Evolutionary conservation across 345 rosid species (phyloP).

Genomic region (Jatropha curcas): DNA sequence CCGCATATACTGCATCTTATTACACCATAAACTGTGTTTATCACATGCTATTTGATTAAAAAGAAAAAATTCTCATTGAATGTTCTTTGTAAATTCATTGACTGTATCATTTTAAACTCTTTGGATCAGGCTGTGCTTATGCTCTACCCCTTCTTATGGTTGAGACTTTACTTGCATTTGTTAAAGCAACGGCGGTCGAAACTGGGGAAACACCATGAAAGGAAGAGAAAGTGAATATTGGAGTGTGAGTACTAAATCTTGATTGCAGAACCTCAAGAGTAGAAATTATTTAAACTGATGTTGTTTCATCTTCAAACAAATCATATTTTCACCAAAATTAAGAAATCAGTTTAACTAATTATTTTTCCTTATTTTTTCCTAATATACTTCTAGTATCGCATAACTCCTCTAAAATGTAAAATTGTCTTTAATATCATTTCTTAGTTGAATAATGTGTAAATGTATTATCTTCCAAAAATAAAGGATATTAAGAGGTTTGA

Average conservation of each 20-base stretch:
- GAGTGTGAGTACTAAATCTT: no score
- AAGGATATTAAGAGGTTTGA: no score
- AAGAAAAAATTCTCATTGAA: not conserved
- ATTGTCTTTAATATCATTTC: no score
- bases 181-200: constrained; percentile 69
- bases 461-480: no score
- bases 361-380: no score
- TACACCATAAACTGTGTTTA: not conserved
- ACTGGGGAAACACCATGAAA: constrained; percentile 45
- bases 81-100: not conserved
- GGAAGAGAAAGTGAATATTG: constrained; percentile 61
- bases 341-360: no score
- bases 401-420: no score
- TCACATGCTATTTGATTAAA: not conserved
- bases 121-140: constrained; percentile 56
- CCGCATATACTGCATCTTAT: not conserved
- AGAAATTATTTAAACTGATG: no score
- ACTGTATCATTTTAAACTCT: constrained; percentile 1
- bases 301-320: not conserved
- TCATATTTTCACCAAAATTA: no score
- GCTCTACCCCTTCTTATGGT: constrained; percentile 72
- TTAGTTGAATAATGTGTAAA: no score
- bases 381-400: no score
- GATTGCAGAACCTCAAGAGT: not conserved
- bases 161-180: constrained; percentile 71